Evolutionary conservation across 1,284 basidiomycete genomes (phyloP), one percentile per base, ranked within the genome.

Genomic region (Schizophyllum amplum): DNA sequence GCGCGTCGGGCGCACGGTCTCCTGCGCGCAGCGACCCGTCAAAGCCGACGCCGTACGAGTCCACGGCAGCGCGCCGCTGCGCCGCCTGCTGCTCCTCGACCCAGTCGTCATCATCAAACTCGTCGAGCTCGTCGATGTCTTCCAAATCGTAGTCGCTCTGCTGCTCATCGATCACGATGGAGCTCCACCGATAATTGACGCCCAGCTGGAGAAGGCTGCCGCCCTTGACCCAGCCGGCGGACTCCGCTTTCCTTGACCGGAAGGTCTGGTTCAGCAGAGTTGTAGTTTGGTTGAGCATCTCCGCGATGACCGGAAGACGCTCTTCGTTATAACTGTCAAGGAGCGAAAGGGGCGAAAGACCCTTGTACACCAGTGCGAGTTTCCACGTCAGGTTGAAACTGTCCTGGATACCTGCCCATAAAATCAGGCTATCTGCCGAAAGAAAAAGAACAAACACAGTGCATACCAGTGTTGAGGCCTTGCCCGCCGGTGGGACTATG

Each of bases 231-330:
- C 53, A 58, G 33, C 24, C 17, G 21, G 26, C 26, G 15, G 21
- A 15, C 15, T 48, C 53, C 4, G 25, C 52, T 27, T 53, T 33
- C 23, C 20, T 47, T n/a, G 53, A 23, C 15, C 7, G 20, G 47
- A 58, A 27, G 3, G 54, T 61, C 55, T 61, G 47, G 46, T 57
- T 47, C 50, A 59, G 51, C 47, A 64, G 26, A 1, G 51, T 55
- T 15, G 62, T 64, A 0, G 64, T 64, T 51, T 62, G 58, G 22
- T 64, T 59, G 59, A 71, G 64, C 64, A 71, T 66, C 46, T 66
- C 63, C 17, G 62, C 61, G 55, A 69, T 65, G 51, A 70, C 67
- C 17, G 68, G 68, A 23, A 67, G 54, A n/a, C 69, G 65, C 55
- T 70, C 69, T 23, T 61, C 59, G 46, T 51, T 55, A 55, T 71